Evolutionary conservation across 345 rosid genomes (phyloP).

Genomic region (Pelargonium nanum): DNA sequence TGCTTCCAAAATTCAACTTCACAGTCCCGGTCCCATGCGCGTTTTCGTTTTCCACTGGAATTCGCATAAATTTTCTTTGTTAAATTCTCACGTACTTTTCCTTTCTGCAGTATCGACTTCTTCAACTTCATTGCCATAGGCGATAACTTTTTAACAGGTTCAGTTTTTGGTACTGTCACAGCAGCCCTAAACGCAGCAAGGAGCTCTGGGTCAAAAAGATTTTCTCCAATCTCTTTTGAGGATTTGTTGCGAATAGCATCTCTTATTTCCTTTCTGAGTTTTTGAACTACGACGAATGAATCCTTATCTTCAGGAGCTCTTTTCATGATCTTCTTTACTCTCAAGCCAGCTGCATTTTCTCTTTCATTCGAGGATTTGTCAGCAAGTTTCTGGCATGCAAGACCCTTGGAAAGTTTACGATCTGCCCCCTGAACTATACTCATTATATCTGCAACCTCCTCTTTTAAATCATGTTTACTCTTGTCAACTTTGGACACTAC

Average conservation of each 20-base stretch:
- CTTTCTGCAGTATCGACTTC: slow-evolving; percentile 81
- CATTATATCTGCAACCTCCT: slow-evolving; percentile 46
- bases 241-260: slow-evolving; percentile 72
- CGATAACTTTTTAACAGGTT: slow-evolving; percentile 36
- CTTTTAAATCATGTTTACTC: slow-evolving; percentile 12
- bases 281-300: slow-evolving; percentile 57
- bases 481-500: slow-evolving; percentile 14
- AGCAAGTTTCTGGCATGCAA: slow-evolving; percentile 17
- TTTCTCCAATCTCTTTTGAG: slow-evolving; percentile 45
- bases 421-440: slow-evolving; percentile 53
- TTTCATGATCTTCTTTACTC: slow-evolving; percentile 90
- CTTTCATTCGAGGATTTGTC: slow-evolving; percentile 37
- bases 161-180: slow-evolving; percentile 55
- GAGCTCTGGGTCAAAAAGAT: slow-evolving; percentile 78
- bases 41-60: slow-evolving; percentile 74
- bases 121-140: slow-evolving; percentile 62
- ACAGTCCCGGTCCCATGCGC: slow-evolving; percentile 93
- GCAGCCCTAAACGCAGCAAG: slow-evolving; percentile 89
- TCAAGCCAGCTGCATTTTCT: slow-evolving; percentile 54
- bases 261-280: slow-evolving; percentile 80
- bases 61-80: slow-evolving; percentile 86
- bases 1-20: slow-evolving; percentile 99
- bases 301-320: slow-evolving; percentile 56
- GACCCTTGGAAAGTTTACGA: slow-evolving; percentile 26
- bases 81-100: slow-evolving; percentile 90